phyloP scores from a whole-genome alignment of 306 rosid species.

The Cyamopsis tetragonoloba region DNA sequence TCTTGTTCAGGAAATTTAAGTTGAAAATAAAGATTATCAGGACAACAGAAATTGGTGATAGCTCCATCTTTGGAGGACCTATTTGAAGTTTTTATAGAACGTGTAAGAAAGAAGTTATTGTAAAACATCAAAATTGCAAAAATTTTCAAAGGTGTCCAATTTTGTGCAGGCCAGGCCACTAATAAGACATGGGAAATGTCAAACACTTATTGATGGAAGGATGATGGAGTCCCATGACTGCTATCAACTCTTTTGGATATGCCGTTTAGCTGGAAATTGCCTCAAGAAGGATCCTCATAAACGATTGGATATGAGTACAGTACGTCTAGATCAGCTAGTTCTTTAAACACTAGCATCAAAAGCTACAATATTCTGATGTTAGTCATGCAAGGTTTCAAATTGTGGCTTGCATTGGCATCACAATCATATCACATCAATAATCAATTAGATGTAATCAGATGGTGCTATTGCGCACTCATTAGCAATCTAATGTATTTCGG shows the following conservation, averaged over 20 bases:
- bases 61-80: neutral
- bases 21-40: neutral
- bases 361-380: neutral
- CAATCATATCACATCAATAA: too few relatives aligned
- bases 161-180: conserved; percentile 63
- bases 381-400: too few relatives aligned
- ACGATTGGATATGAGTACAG: conserved; percentile 53
- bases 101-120: too few relatives aligned
- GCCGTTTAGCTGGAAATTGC: conserved; percentile 59
- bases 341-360: neutral
- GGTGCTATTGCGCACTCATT: too few relatives aligned
- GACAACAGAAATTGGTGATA: too few relatives aligned
- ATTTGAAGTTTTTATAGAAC: too few relatives aligned
- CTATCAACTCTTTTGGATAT: conserved; percentile 67
- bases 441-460: too few relatives aligned
- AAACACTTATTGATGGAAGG: conserved; percentile 52
- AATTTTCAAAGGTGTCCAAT: neutral
- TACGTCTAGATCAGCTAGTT: conserved; percentile 1
- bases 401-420: too few relatives aligned
- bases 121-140: neutral
- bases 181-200: conserved; percentile 58
- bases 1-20: neutral
- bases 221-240: conserved; percentile 55
- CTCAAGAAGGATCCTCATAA: conserved; percentile 56
- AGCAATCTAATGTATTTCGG: too few relatives aligned